Evolutionary conservation across 306 rosid genomes (phyloP), one percentile per base, ranked within the genome.

Genomic region (Lupinus albus): DNA sequence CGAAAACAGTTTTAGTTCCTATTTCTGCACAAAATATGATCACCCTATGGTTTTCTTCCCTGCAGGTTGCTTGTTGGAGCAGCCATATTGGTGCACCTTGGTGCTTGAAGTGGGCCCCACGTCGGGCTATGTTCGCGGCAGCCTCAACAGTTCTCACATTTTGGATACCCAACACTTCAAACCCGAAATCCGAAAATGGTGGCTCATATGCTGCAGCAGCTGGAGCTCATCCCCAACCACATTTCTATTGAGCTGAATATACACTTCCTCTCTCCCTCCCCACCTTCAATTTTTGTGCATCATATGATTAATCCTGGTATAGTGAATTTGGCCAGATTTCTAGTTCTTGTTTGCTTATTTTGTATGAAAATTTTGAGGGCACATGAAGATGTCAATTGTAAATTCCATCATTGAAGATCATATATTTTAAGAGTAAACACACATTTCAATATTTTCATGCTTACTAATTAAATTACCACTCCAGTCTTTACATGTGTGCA

Each of bases 91-190:
- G 99, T 2, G 95, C 86, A 41, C 85, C 95, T 20, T 93, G 78
- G 1, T 90, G 99, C 90, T 74, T 93, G 85, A 93, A 85, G 75
- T 90, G 99, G 96, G 96, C 96, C 56, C 97, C 97, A 42, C 96
- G 92, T 49, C 81, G 96, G 18, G 90, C 86, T 75, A 93, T 93
- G 99, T 85, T 90, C 12, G 97, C 81, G 1, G 92, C 96, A n/a
- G 97, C 97, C 9, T 90, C 97, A 7, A 80, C 82, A n/a, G 94
- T 88, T 61, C 96, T 93, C 36, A 88, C 96, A 8, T 90, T 93
- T 67, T 93, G 97, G 99, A 88, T 88, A 61, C 96, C 97, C 30
- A 66, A 86, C 64, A 80, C 61, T 50, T 66, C 89, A 8, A 83
- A 81, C 42, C 47, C 7, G 14, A 80, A 63, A 14, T 74, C 78